These are phyloP conservation scores for Diaporthe sp. DNA, from an alignment of 2,329 filamentous ascomycete species.

Conservation along the genomic window DNA sequence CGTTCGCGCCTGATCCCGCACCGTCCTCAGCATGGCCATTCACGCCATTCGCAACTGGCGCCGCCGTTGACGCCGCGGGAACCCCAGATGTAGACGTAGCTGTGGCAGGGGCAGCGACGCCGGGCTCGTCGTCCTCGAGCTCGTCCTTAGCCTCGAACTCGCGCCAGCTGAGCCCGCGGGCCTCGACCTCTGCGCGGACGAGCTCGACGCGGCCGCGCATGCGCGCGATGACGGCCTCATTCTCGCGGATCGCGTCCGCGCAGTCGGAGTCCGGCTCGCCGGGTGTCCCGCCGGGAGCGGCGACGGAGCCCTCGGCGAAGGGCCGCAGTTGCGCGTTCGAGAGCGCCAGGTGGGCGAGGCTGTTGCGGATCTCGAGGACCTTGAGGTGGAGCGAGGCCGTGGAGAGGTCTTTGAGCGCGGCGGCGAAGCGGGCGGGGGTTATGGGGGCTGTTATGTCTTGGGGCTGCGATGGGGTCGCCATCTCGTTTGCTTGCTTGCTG, in stretches of 20 bases:
- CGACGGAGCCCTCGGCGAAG: conserved; percentile 68
- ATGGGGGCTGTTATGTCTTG: conserved; percentile 64
- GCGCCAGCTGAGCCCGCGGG: conserved; percentile 68
- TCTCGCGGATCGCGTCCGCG: conserved; percentile 80
- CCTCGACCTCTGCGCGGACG: conserved; percentile 75
- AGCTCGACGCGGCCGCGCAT: conserved; percentile 77
- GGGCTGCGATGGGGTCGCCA: conserved; percentile 72
- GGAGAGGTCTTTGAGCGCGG: conserved; percentile 77
- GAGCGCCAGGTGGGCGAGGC: conserved; percentile 79
- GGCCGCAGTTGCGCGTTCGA: conserved; percentile 81
- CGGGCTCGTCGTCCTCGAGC: conserved; percentile 50
- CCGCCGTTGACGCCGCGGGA: conserved; percentile 7
- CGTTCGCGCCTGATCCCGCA: conserved; percentile 42
- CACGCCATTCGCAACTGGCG: conserved; percentile 45
- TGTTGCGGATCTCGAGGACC: conserved; percentile 82
- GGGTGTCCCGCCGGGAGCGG: conserved; percentile 48
- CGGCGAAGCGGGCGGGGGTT: conserved; percentile 72
- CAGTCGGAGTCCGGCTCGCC: conserved; percentile 75
- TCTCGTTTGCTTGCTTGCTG: conserved; percentile 25
- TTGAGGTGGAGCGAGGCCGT: conserved; percentile 79
- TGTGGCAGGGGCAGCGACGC: conserved; percentile 1
- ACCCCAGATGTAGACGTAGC: neutral
- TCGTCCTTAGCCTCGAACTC: conserved; percentile 67
- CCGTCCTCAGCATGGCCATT: conserved; percentile 44
- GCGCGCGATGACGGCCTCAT: conserved; percentile 76